Evolutionary conservation across 257 asterid species (phyloP).

Genomic region (Jacaranda mimosifolia): DNA sequence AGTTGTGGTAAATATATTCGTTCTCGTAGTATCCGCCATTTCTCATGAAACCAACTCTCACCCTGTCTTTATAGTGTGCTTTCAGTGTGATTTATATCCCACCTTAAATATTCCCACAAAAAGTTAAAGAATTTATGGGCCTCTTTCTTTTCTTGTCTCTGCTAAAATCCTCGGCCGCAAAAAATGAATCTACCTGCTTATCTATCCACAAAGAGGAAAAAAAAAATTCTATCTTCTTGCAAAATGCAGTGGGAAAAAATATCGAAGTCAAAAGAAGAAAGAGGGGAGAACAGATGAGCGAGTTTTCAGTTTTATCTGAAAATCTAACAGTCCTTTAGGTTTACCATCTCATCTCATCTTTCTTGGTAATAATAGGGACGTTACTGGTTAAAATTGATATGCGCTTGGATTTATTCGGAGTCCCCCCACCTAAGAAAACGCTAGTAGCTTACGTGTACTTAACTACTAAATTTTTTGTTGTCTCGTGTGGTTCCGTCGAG

Average conservation of each 20-base stretch:
- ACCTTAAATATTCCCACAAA: background rate
- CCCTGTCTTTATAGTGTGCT: constrained; percentile 41
- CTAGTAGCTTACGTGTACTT: background rate
- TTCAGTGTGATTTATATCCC: constrained; percentile 3
- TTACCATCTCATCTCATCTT: constrained; percentile 20
- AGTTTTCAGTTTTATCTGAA: background rate
- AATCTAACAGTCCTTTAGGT: background rate
- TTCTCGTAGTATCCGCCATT: constrained; percentile 78
- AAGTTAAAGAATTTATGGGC: constrained; percentile 45
- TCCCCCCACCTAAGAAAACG: background rate
- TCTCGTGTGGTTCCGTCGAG: too few species aligned
- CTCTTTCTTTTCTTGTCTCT: constrained; percentile 31
- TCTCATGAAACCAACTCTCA: constrained; percentile 43
- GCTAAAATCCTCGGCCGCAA: constrained; percentile 44
- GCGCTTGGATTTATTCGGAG: background rate
- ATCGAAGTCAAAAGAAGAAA: constrained; percentile 1
- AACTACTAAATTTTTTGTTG: background rate
- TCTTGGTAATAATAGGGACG: constrained; percentile 21
- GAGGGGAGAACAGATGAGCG: background rate
- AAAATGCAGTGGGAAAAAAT: background rate
- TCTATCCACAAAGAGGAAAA: constrained; percentile 20
- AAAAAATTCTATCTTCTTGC: background rate
- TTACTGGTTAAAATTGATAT: constrained; percentile 12
- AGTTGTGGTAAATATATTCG: constrained; percentile 35
- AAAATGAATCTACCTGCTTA: constrained; percentile 40